Evolutionary conservation across 140 eudicot species (phyloP).

Genomic region (Flaveria floridana): DNA sequence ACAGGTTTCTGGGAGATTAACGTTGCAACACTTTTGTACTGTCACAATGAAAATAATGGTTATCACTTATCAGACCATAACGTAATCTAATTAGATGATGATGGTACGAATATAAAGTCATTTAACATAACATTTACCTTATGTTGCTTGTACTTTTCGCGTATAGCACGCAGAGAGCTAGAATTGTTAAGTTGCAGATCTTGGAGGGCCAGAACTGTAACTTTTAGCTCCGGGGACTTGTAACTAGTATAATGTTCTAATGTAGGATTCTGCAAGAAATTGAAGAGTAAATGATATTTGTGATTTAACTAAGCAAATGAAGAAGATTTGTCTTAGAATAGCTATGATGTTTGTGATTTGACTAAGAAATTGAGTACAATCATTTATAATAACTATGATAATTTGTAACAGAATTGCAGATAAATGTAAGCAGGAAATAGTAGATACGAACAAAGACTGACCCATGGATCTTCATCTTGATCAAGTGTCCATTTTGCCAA

Average conservation of each 20-base stretch:
- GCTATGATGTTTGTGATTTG: neutral
- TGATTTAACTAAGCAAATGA: neutral
- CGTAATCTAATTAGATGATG: neutral
- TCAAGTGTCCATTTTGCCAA: conserved; percentile 95
- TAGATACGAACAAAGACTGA: conserved; percentile 29
- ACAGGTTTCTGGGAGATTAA: conserved; percentile 48
- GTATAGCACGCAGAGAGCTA: conserved; percentile 55
- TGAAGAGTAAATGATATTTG: conserved; percentile 7
- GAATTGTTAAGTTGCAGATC: conserved; percentile 59
- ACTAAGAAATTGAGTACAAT: neutral
- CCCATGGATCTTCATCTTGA: conserved; percentile 89
- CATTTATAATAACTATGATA: neutral
- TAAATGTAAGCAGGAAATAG: conserved; percentile 7
- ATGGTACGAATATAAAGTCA: neutral
- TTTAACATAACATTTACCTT: conserved; percentile 48
- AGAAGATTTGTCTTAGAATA: neutral
- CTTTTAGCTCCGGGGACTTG: conserved; percentile 55
- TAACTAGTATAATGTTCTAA: conserved; percentile 73
- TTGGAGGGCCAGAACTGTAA: conserved; percentile 55
- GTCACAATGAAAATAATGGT: conserved; percentile 29
- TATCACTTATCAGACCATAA: conserved; percentile 16
- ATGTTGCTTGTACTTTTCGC: conserved; percentile 65
- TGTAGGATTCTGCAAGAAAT: conserved; percentile 64
- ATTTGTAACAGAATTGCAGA: neutral
- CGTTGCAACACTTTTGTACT: conserved; percentile 79